phyloP scores from a whole-genome alignment of 73 alveolate species.

The Durusdinium trenchii region DNA sequence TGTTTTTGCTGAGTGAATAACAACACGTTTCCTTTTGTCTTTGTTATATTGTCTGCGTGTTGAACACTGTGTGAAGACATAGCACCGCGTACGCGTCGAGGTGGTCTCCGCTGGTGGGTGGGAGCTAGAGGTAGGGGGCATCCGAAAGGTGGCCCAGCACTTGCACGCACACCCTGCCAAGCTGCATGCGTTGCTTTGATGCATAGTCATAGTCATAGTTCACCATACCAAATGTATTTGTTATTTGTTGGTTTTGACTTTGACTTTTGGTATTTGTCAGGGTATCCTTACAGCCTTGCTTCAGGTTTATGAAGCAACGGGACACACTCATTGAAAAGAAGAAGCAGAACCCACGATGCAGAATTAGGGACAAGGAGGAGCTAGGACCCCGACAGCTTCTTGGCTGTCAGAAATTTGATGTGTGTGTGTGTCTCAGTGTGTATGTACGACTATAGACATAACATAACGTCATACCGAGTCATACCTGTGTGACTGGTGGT shows the following conservation, averaged over 20 bases:
- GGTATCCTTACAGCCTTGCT: not conserved
- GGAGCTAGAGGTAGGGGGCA: conserved; percentile 28
- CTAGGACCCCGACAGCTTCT: not conserved
- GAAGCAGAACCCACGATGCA: not conserved
- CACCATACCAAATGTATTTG: too few species aligned
- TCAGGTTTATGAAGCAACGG: conserved; percentile 3
- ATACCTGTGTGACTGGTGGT: too few species aligned
- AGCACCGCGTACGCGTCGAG: not conserved
- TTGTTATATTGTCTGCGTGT: not conserved
- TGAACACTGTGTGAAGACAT: not conserved
- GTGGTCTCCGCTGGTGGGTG: conserved; percentile 29
- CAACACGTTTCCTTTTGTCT: not conserved
- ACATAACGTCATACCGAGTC: not conserved
- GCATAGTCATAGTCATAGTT: not conserved
- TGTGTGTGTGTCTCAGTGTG: not conserved
- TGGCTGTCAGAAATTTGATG: not conserved
- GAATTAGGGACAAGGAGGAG: not conserved
- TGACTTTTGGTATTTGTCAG: not conserved
- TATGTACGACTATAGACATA: not conserved
- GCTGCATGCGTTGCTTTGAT: not conserved
- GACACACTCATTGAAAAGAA: not conserved
- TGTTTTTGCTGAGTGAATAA: not conserved
- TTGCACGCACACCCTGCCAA: not conserved
- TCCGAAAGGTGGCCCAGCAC: not conserved
- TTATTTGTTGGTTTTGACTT: too few species aligned